Base-by-base conservation (phyloP, 1,284 basidiomycete genomes). In the Rhodotorula sp. region DNA sequence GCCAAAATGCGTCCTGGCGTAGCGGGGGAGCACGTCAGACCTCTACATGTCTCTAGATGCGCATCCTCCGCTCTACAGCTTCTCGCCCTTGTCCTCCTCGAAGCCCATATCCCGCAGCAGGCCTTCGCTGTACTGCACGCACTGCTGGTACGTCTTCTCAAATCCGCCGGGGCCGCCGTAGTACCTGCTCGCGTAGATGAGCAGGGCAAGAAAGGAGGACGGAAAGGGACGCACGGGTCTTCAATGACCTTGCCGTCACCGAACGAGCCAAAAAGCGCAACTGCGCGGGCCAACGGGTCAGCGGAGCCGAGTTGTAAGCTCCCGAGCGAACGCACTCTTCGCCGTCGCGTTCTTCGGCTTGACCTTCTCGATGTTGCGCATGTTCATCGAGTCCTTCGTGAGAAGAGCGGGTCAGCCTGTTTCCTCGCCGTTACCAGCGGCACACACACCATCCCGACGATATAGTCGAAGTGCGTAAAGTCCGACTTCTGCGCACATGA, bases 391-490 rank as follows among this genome's bases (percentile, higher is more conserved):
- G 62, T 63, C 62, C 58, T 60, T 41, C 21, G 41, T 25, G 44
- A 25, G 5, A 32, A 32, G 12, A 32, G 39, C 39, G 27, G 29
- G 48, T 10, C 48, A 46, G 29, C 44, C 44, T 46, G 9, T 19
- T 19, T 5, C 17, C 17, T 22, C 9, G 17, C 21, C 9, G 44
- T 19, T 5, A 8, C 7, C 5, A 4, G 21, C 44, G 3, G 7
- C 19, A 9, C 19, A 44, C 58, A 5, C 58, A 71, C 70, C 74
- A 75, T 78, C 17, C 70, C 77, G n/a, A 79, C 54, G 55, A 79
- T 74, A 51, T 72, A 73, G 67, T 77, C 77, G 58, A 79, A 79
- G 10, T 71, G 61, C 29, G 66, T 67, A 37, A 77, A 79, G 39
- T 79, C 77, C 8, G 54, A 34, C 9, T 66, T 64, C 70, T 73